These are phyloP conservation scores for Vaccinium myrtillus DNA, from an alignment of 148 eudicot species.

Conservation along the genomic window DNA sequence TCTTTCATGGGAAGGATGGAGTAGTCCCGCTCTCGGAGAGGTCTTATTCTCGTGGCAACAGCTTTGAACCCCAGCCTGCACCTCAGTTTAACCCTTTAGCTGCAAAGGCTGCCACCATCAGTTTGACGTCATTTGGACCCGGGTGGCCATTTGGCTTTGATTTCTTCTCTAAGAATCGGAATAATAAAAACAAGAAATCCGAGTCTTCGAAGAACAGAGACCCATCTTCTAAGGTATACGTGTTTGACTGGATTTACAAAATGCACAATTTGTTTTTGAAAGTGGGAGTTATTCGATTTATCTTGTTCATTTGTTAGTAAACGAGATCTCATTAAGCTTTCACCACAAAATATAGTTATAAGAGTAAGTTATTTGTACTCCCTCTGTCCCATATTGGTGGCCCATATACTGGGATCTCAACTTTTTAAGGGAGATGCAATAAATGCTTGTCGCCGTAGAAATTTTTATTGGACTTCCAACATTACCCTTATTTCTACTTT, in stretches of 20 bases:
- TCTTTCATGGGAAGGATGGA: constrained; percentile 81
- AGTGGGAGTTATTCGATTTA: neutral
- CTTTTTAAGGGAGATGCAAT: neutral
- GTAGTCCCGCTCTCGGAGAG: constrained; percentile 61
- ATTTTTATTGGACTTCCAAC: neutral
- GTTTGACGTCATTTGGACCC: constrained; percentile 70
- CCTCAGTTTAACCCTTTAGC: constrained; percentile 67
- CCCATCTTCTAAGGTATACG: constrained; percentile 38
- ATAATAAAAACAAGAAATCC: constrained; percentile 48
- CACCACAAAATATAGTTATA: neutral
- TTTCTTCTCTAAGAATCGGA: constrained; percentile 43
- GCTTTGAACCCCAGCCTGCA: constrained; percentile 25
- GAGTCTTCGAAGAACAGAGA: constrained; percentile 40
- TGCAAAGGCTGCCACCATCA: constrained; percentile 70
- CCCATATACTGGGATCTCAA: neutral
- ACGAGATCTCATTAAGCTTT: neutral
- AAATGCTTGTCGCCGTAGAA: neutral
- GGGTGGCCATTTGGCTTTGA: constrained; percentile 74
- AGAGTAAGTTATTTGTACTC: neutral
- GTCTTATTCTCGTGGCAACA: constrained; percentile 29
- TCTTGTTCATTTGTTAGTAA: neutral
- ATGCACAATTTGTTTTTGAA: neutral
- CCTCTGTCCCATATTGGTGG: neutral
- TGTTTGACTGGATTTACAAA: neutral
- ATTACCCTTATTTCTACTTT: neutral